Base-by-base conservation (phyloP, 2,329 filamentous ascomycete species). In the Intubia oerlemansii region DNA sequence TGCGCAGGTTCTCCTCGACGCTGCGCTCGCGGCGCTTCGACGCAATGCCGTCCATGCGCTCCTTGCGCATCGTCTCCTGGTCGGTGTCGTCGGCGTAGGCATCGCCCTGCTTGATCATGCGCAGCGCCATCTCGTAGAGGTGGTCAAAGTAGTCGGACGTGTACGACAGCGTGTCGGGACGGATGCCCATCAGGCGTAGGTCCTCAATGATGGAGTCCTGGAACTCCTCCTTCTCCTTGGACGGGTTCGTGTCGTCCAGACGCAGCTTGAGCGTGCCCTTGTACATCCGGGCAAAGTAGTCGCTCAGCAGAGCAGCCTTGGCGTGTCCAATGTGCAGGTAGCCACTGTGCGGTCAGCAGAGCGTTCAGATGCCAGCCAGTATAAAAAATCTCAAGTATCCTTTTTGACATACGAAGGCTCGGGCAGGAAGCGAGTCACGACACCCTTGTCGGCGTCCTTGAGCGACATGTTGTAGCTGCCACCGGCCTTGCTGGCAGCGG, bases 161-260 rank as follows among this genome's bases (percentile, higher is more conserved):
- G 56, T 85, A 90, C 12, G 79, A 80, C 34, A 84, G 63, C 38
- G 66, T 65, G 50, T 93, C 85, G 14, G 84, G 79, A 53, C 77
- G 79, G 51, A 98, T 79, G 17, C 84, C 85, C 63, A 98, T 81
- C 30, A 95, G 63, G 28, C 72, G 70, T 28, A 93, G 65, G 50
- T 98, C 88, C 55, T 92, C 76, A 22, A 92, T 60, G 36, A 98
- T 98, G 5, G 82, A 66, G 52, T 95, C 82, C 48, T 95, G 75
- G 49, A 75, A 98, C 55, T 95, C 88, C 48, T 85, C 72, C 58
- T 91, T 93, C 61, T 98, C 88, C 51, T 95, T 95, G 34, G 77
- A 73, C 7, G 88, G 88, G 53, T 98, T 98, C 32, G 88, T 98
- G 46, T 98, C 88, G 47, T 98, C 88, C 45, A 98, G 88, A 34